Evolutionary conservation across 805 yeast genomes (phyloP).

Genomic region (Zygosaccharomyces bisporus): DNA sequence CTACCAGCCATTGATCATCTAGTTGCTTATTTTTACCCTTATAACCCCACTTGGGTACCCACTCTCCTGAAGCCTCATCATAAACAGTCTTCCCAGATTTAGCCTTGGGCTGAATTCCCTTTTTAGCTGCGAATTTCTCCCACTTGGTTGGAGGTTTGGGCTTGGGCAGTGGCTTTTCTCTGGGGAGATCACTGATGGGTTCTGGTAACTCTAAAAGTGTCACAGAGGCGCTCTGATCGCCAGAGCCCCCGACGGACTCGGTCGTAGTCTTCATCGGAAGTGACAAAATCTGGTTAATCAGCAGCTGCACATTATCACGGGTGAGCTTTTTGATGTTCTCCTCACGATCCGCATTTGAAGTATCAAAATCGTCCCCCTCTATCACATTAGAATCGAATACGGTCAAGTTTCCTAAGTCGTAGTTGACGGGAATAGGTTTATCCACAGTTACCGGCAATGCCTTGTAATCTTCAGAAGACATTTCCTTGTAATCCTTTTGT

Average conservation of each 20-base stretch:
- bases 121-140: constrained; percentile 94
- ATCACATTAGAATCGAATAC: constrained; percentile 87
- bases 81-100: constrained; percentile 84
- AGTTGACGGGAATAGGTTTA: constrained; percentile 83
- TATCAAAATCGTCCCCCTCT: constrained; percentile 53
- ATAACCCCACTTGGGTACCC: constrained; percentile 99
- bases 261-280: constrained; percentile 87
- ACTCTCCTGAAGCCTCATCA: constrained; percentile 85
- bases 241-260: constrained; percentile 52
- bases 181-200: constrained; percentile 75
- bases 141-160: constrained; percentile 90
- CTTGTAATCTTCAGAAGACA: constrained; percentile 28
- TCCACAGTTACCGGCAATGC: constrained; percentile 74
- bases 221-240: constrained; percentile 63
- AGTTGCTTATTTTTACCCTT: constrained; percentile 84
- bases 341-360: constrained; percentile 56
- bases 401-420: constrained; percentile 86
- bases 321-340: constrained; percentile 59
- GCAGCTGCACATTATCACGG: constrained; percentile 88
- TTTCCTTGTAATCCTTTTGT: constrained; percentile 7
- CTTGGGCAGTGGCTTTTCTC: constrained; percentile 95
- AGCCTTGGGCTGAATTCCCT: constrained; percentile 88
- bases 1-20: constrained; percentile 94
- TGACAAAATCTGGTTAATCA: constrained; percentile 85
- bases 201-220: constrained; percentile 82